Conservation (phyloP, 192 early-diverging fungal genomes). For the Spizellomyces sp. region DNA sequence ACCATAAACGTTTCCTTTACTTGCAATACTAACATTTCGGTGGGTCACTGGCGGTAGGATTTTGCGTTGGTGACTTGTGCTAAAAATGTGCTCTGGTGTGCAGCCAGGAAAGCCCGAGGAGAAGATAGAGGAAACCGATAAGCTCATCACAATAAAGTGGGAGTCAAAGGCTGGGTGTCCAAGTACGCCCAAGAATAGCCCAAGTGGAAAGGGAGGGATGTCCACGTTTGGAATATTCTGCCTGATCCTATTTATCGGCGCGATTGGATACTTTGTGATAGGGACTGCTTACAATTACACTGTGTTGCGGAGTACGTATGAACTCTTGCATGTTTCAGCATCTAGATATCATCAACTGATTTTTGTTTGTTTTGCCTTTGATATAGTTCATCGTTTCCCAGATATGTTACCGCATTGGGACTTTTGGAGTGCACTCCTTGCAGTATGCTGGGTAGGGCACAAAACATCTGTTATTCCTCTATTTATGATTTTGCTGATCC, state of each 20-base stretch:
- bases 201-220: neutral
- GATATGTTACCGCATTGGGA: conserved; percentile 27
- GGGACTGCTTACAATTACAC: conserved; percentile 22
- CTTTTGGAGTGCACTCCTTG: conserved; percentile 16
- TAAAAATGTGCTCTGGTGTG: no score
- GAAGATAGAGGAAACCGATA: no score
- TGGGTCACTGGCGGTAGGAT: no score
- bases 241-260: conserved; percentile 8
- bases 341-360: no score
- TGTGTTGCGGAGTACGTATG: conserved; percentile 18
- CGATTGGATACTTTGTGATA: conserved; percentile 12
- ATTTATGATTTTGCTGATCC: neutral
- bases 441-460: conserved; percentile 6
- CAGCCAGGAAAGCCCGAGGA: no score
- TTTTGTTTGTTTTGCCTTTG: no score
- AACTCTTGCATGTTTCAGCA: no score
- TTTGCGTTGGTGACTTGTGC: no score
- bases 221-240: conserved; percentile 12
- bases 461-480: neutral
- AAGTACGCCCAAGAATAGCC: neutral
- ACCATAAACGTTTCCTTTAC: no score
- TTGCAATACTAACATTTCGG: no score
- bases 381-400: neutral
- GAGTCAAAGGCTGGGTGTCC: no score
- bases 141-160: no score